A percentile compares a stretch with the other conserved stretches of the same genome.
phyloP scores from a whole-genome alignment of 2,329 filamentous ascomycete genomes.

The Colletotrichum sp. region DNA sequence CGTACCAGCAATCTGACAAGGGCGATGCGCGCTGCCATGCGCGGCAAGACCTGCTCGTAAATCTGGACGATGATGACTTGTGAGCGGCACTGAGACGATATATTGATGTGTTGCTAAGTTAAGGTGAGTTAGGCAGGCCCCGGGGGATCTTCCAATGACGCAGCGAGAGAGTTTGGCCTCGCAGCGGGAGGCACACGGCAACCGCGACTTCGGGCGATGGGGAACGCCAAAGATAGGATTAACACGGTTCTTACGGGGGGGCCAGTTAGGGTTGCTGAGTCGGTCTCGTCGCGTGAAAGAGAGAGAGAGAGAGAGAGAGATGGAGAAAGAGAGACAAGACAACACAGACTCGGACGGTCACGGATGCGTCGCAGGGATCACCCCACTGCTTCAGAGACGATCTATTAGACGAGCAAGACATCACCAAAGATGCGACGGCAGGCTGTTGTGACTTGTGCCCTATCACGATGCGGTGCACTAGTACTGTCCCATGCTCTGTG shows the following conservation, averaged over 20 bases:
- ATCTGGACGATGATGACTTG: neutral
- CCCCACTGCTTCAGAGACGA: neutral
- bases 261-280: neutral
- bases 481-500: neutral
- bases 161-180: constrained; percentile 9
- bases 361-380: neutral
- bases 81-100: neutral
- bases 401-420: neutral
- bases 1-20: neutral
- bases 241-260: neutral
- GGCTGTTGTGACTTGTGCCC: neutral
- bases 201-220: neutral
- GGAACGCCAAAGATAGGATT: neutral
- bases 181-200: constrained; percentile 10
- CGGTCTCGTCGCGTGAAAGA: neutral
- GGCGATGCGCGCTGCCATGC: neutral
- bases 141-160: constrained; percentile 8
- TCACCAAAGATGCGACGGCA: neutral
- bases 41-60: neutral
- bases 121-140: neutral
- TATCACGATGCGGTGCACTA: neutral
- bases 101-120: neutral
- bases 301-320: neutral
- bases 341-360: neutral
- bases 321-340: neutral